A percentile compares a stretch with the other conserved stretches of the same genome.
Conservation (phyloP, 768 basidiomycete genomes). For the Mrakia hoshinonis region DNA sequence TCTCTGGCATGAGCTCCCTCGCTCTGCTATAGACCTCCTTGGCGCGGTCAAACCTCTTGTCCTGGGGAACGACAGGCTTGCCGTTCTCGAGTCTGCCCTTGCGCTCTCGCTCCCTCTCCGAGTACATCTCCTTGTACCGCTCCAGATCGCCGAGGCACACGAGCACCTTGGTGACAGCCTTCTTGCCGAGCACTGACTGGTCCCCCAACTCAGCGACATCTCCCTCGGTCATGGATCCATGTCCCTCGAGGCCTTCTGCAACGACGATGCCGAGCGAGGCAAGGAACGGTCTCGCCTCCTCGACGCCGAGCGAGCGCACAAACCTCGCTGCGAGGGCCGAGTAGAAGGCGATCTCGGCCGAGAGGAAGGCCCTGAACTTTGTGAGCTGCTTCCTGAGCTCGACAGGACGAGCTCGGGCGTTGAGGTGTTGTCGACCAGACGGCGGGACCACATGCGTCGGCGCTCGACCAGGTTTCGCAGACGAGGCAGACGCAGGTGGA, state of each 20-base stretch:
- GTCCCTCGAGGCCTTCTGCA: slow-evolving; percentile 15
- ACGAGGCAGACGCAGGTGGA: slow-evolving; percentile 9
- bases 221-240: slow-evolving; percentile 3
- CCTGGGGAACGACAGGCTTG: not conserved
- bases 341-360: slow-evolving; percentile 89
- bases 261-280: slow-evolving; percentile 49
- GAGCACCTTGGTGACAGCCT: slow-evolving; percentile 1
- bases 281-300: slow-evolving; percentile 55
- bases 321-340: slow-evolving; percentile 65
- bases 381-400: slow-evolving; percentile 79
- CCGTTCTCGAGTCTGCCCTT: slow-evolving; percentile 12
- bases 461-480: not conserved
- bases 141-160: slow-evolving; percentile 91
- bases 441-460: not conserved
- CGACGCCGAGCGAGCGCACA: slow-evolving; percentile 61
- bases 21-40: slow-evolving; percentile 79
- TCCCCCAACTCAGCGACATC: not conserved
- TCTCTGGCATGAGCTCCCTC: slow-evolving; percentile 65
- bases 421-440: slow-evolving; percentile 16
- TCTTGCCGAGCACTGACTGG: slow-evolving; percentile 6
- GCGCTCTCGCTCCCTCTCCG: slow-evolving; percentile 50
- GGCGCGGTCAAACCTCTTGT: slow-evolving; percentile 53
- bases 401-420: slow-evolving; percentile 46
- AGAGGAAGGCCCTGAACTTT: slow-evolving; percentile 80
- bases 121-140: slow-evolving; percentile 84